Evolutionary conservation across 225 moss, liverwort and hornwort genomes (phyloP), one percentile per base, ranked within the genome.

Genomic region (Pleurozium schreberi): DNA sequence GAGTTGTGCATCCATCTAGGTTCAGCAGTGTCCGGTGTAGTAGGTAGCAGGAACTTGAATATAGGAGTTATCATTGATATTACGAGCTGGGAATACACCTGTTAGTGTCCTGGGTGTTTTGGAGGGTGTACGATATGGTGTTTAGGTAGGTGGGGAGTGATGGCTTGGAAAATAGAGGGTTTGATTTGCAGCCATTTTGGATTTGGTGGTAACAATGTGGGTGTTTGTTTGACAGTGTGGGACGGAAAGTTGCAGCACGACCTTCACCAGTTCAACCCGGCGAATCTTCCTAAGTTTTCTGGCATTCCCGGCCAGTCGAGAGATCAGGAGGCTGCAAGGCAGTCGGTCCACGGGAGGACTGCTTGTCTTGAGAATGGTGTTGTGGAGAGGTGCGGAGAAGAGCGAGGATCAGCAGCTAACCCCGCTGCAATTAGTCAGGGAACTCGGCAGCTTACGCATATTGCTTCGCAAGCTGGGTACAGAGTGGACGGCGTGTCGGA

Each of bases 231-330:
- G 86, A 81, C 92, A 96, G 97, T 91, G 70, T 91, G 93, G 93
- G 95, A 95, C 60, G 92, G 90, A 66, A 94, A 92, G 69, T 80
- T 93, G 88, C 96, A 94, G 62, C 93, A 93, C 70, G 93, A 93
- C n/a, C 66, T 88, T 60, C 95, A 94, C 74, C 90, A 93, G 77
- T 90, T 91, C 61, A 93, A 92, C 87, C 92, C 88, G 81, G 87
- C 88, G 74, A 93, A 92, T 92, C 91, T 93, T 80, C 93, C 93
- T 36, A 91, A 85, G 49, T 94, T 94, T 86, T 94, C 93, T 90
- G 94, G 91, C 57, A 88, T 88, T 90, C 89, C 90, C 64, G 94
- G 87, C 55, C 90, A 91, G 81, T 83, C 83, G 38, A 92, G 92
- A 90, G 93, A 92, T 33, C 90, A 90, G 88, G 85, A 83, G 59